These are phyloP conservation scores for Leccinellum rugosiceps DNA, from an alignment of 768 basidiomycete species.

Conservation along the genomic window DNA sequence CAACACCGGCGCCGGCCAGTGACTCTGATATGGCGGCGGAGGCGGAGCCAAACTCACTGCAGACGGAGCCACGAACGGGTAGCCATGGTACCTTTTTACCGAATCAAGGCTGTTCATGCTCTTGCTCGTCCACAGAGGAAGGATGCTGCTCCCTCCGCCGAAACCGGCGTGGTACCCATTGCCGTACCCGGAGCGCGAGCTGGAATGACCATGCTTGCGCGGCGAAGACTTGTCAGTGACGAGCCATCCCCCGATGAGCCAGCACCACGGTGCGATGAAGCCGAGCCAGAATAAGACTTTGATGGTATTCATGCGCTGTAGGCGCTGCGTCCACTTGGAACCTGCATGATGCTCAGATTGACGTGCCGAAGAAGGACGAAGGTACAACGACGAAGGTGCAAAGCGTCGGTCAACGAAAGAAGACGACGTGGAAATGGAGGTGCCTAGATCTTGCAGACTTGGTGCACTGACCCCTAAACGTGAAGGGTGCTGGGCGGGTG, in stretches of 20 bases:
- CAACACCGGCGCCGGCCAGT: constrained; percentile 16
- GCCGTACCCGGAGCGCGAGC: neutral
- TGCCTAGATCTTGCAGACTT: constrained; percentile 27
- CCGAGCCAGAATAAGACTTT: constrained; percentile 74
- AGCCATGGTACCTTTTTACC: constrained; percentile 46
- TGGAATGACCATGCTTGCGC: constrained; percentile 13
- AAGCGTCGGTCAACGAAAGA: constrained; percentile 54
- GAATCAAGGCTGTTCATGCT: constrained; percentile 42
- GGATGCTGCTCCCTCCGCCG: constrained; percentile 37
- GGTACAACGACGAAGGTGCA: constrained; percentile 40
- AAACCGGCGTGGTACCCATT: constrained; percentile 25
- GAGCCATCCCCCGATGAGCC: constrained; percentile 78
- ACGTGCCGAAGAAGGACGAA: constrained; percentile 34
- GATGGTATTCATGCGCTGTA: constrained; percentile 31
- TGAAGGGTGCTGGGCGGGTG: constrained; percentile 5
- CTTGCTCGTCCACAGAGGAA: constrained; percentile 34
- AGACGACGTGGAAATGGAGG: constrained; percentile 38
- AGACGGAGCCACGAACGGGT: constrained; percentile 59
- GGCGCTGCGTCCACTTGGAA: constrained; percentile 9
- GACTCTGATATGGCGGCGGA: constrained; percentile 22
- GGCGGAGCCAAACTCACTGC: constrained; percentile 32
- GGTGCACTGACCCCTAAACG: constrained; percentile 18
- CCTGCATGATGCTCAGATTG: constrained; percentile 21
- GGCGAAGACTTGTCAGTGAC: constrained; percentile 23
- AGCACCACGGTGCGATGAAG: constrained; percentile 69